Evolutionary conservation across 768 basidiomycete genomes (phyloP), one percentile per base, ranked within the genome.

Genomic region (Boletus vinaceobasis): DNA sequence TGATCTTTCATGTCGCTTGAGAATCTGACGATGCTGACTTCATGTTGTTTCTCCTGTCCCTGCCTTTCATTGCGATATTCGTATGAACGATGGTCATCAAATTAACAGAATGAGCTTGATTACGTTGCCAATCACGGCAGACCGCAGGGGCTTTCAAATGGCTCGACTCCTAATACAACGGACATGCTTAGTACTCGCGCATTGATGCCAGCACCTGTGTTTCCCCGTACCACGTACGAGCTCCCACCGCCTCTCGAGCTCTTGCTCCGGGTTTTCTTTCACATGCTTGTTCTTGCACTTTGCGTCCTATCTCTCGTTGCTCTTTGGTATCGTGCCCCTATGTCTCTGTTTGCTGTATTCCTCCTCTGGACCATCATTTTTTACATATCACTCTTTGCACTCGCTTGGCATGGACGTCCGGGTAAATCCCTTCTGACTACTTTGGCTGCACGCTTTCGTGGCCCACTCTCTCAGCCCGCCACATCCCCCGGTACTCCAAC

Each of bases 91-190:
- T 60, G 55, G 29, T 38, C 44, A 49, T 62, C 49, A 55, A 50
- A 59, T 56, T 50, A 43, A 59, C 66, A 91, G 88, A 86, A 83
- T 51, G 88, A 90, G 66, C 76, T 90, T 15, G 88, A 90, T 70
- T 87, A 83, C 71, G 76, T 78, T 11, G 73, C 83, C n/a, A 80
- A 74, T 47, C 83, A 86, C 55, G 72, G 77, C 50, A 78, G 82
- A 61, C 75, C 77, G 26, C 65, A 68, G 48, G 67, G 58, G 14
- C 48, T 59, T 35, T 56, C 79, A 70, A 58, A 65, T 50, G 49
- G 64, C 66, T 54, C 81, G 50, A 83, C 82, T 11, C 79, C 82
- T 40, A 80, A 75, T 40, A 83, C 82, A 14, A 71, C 77, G 35
- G 83, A 82, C 58, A 73, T 74, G 61, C 69, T 71, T 50, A 79